Base-by-base conservation (phyloP, 805 yeast species). In the Spathaspora sp. region DNA sequence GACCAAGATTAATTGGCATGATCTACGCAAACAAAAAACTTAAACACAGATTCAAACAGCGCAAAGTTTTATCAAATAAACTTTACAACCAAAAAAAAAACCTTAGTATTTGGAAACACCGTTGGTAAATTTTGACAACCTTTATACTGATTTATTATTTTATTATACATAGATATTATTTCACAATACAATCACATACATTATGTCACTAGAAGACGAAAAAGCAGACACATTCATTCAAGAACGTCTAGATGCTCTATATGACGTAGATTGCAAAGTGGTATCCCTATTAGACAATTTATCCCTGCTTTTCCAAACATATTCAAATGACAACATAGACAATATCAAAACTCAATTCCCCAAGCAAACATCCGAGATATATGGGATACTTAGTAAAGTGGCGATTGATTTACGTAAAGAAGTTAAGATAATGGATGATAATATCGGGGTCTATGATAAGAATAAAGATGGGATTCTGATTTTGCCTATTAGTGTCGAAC, bases 401-500 rank as follows among this genome's bases (percentile, higher is more conserved):
- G 82, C 91, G 2, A 76, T 80, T 14, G 75, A 75, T 44, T 65
- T 88, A 32, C 72, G 91, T n/a, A 75, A 78, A 46, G 96, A 88
- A 59, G 81, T 88, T 44, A 81, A 81, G 60, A 60, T 78, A 12
- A 71, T 87, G 66, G 91, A 87, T 65, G 81, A 79, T 44, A 78
- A 78, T 58, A 77, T 76, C 32, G 83, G 81, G 10, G 77, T 75
- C 5, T 69, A 65, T 53, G 73, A 74, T 38, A 69, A 72, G 48
- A 74, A 76, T 51, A 72, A 75, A 17, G 78, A 77, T 47, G 62
- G 61, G 31, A 60, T 79, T 18, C 79, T 79, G 70, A 78, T 87
- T 40, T 70, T 87, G 26, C 94, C 96, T 1, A 77, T 87, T 2
- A 76, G 78, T 42, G 80, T 87, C 20, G 86, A 85, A 48, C 84